Evolutionary conservation across 1,139 yeast genomes (phyloP), one percentile per base, ranked within the genome.

Genomic region (Barnettozyma hawaiiensis): DNA sequence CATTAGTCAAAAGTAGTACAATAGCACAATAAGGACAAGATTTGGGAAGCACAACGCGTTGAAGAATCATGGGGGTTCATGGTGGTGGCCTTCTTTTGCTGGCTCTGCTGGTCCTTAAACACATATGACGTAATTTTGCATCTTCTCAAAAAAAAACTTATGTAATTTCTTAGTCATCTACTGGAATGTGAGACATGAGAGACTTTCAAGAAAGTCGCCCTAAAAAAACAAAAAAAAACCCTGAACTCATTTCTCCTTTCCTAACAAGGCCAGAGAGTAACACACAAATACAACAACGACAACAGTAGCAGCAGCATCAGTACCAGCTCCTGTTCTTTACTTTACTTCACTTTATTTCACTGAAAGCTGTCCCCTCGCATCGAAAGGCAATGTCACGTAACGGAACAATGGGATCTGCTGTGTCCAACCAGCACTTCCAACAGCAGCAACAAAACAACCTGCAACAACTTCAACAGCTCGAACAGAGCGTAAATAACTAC

Each of bases 371-470:
- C n/a, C 8, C 7, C 29, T 14, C 9, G 7, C 15, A 11, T n/a
- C 9, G 14, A 26, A 26, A 11, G 6, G 29, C 15, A n/a, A 53
- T 53, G 58, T 64, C 69, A 8, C 58, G 64, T 38, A 60, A 62
- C 47, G 64, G 65, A 39, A 64, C 69, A 5, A 61, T 64, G 66
- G 55, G 58, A 39, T 62, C 67, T 14, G 55, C 49, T 34, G 53
- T 60, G 34, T 58, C 67, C 23, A 63, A 61, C 35, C 60, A 62
- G 48, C 52, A 58, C 21, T 58, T 64, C 40, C 74, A 67, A 47
- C 66, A 70, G 34, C 70, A 69, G 47, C 66, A 70, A 35, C 70
- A 63, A 40, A 64, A 63, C 38, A 42, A 42, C 46, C 45, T 62
- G 33, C 62, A 62, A 22, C 67, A 64, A 31, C 47, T 64, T 29